phyloP scores from a whole-genome alignment of 768 basidiomycete species.

The Pleurotus citrinopileatus region DNA sequence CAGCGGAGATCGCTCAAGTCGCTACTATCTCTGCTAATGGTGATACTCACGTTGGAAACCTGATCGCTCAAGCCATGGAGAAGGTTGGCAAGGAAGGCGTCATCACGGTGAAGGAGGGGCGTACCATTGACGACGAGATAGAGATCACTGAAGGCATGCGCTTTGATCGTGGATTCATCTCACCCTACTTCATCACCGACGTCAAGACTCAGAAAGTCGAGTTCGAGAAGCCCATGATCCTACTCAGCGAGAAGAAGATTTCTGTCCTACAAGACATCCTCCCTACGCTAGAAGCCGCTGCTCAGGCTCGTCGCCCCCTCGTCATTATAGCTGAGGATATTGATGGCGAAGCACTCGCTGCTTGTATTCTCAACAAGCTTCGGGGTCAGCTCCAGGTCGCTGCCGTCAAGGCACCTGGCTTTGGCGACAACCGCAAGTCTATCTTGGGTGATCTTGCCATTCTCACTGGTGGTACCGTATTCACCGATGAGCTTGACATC shows the following conservation, averaged over 20 bases:
- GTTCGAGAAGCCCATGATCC: slow-evolving; percentile 93
- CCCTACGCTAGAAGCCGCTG: slow-evolving; percentile 81
- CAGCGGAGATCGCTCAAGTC: slow-evolving; percentile 96
- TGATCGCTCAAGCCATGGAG: slow-evolving; percentile 99
- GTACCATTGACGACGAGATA: slow-evolving; percentile 97
- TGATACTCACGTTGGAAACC: slow-evolving; percentile 86
- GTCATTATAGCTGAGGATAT: slow-evolving; percentile 98
- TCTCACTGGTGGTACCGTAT: slow-evolving; percentile 96
- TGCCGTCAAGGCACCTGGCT: slow-evolving; percentile 96
- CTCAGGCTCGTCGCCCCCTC: slow-evolving; percentile 81
- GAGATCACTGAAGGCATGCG: slow-evolving; percentile 99
- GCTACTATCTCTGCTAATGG: slow-evolving; percentile 89
- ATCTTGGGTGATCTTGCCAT: slow-evolving; percentile 97
- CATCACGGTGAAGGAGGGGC: slow-evolving; percentile 99
- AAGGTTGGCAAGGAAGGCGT: slow-evolving; percentile 99
- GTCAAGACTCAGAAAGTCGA: slow-evolving; percentile 95
- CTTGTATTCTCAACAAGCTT: slow-evolving; percentile 98
- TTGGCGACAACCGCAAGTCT: slow-evolving; percentile 98
- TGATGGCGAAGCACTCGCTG: slow-evolving; percentile 96
- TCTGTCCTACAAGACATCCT: slow-evolving; percentile 93
- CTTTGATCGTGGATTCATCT: slow-evolving; percentile 98
- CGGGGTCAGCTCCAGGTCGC: slow-evolving; percentile 94
- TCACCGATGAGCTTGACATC: slow-evolving; percentile 95
- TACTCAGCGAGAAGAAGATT: slow-evolving; percentile 98
- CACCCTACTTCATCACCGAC: slow-evolving; percentile 98